phyloP scores from a whole-genome alignment of 176 grass and related monocot genomes.

The Sorghum bicolor region DNA sequence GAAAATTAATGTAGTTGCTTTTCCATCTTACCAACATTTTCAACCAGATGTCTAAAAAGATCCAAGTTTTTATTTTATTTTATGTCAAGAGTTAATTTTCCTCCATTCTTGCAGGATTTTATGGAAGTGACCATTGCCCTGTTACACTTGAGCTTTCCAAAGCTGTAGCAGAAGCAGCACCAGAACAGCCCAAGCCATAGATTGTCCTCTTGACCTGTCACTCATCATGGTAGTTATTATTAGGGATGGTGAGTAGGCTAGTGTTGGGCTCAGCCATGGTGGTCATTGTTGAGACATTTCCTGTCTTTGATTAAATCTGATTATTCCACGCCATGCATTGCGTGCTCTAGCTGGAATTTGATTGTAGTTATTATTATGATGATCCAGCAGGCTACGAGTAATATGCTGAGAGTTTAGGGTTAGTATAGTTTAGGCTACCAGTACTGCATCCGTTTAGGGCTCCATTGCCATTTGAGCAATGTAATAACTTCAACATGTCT shows the following conservation, averaged over 20 bases:
- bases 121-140: constrained; percentile 54
- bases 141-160: constrained; percentile 39
- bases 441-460: background rate
- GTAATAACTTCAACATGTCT: too few species aligned
- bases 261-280: background rate
- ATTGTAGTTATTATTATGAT: background rate
- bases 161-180: constrained; percentile 4
- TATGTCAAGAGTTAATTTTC: background rate
- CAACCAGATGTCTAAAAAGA: background rate
- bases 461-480: too few species aligned
- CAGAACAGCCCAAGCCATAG: background rate
- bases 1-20: background rate
- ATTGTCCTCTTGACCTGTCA: too few species aligned
- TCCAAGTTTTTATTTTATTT: background rate
- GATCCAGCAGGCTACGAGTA: background rate
- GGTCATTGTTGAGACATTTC: background rate
- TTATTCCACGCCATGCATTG: background rate
- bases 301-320: too few species aligned
- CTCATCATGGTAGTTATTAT: background rate
- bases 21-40: background rate
- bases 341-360: background rate
- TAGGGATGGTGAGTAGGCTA: constrained; percentile 1
- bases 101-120: constrained; percentile 40
- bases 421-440: background rate
- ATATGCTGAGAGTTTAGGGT: background rate